phyloP scores from a whole-genome alignment of 176 grass and related monocot species.

The Rhynchospora tenuis region DNA sequence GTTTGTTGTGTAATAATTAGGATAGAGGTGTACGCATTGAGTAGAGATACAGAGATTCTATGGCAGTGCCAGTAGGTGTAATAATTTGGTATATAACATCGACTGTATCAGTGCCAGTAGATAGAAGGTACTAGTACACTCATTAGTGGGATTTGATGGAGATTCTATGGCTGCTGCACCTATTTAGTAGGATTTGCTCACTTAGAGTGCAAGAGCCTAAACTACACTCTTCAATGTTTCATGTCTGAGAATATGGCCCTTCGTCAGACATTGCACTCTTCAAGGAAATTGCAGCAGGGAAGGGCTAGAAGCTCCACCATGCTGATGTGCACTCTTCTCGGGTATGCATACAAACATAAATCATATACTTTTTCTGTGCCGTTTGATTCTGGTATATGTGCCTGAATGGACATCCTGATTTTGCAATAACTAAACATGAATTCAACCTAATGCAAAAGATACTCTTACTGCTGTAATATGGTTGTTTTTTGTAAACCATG shows the following conservation, averaged over 20 bases:
- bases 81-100: too few relatives aligned
- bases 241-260: too few relatives aligned
- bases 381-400: background rate
- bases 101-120: too few relatives aligned
- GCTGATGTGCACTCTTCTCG: slow-evolving; percentile 63
- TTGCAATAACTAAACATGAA: background rate
- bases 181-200: too few relatives aligned
- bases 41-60: too few relatives aligned
- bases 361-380: background rate
- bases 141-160: too few relatives aligned
- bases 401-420: background rate
- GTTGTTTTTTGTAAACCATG: background rate
- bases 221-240: slow-evolving; percentile 70
- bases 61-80: too few relatives aligned
- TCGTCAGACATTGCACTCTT: slow-evolving; percentile 48
- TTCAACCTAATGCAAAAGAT: background rate
- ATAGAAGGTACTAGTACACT: too few relatives aligned
- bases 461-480: background rate
- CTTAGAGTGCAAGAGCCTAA: slow-evolving; percentile 66
- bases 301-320: slow-evolving; percentile 50
- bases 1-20: too few relatives aligned
- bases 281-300: slow-evolving; percentile 20
- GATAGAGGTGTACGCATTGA: too few relatives aligned
- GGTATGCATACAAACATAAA: slow-evolving; percentile 38
- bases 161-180: too few relatives aligned